Evolutionary conservation across 495 filamentous ascomycete species (phyloP), one percentile per base, ranked within the genome.

Genomic region (Clavariopsis aquatica): DNA sequence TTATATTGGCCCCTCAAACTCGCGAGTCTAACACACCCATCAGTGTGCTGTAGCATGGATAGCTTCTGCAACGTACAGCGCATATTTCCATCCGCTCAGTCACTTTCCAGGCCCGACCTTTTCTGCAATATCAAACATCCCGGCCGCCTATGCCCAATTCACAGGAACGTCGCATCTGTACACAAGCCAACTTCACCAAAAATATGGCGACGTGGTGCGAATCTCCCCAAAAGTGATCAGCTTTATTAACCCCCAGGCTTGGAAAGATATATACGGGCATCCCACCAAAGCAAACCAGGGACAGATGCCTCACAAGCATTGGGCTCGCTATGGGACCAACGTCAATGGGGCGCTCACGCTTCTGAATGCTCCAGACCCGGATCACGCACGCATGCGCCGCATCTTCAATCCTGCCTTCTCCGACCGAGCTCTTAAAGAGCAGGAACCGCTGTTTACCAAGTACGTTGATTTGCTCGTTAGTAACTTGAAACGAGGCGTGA

Each of bases 261-360:
- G 80, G 76, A 80, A 80, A 19, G 83, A 86, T 59, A 84, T 89
- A 52, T 82, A 87, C 61, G 82, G 81, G 15, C 71, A 75, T 65
- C 72, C 66, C 12, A 69, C 75, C 23, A 72, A 73, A 13, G 45
- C 43, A 9, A 46, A 19, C 17, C 17, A 28, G 1, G 58, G 60
- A 2, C 71, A 68, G 17, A 63, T 75, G 20, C 71, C 79, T 38
- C 34, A 57, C 24, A 81, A 79, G 46, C 70, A 81, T 23, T 73
- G 75, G 0, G 66, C 74, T 1, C 75, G 71, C 65, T 77, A 72
- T 64, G 69, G 46, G 56, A 70, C 8, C 55, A 45, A 20, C 23
- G 24, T 51, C 22, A 62, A 69, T 38, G 64, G 66, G 27, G 15
- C 65, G 8, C 65, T 60, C 5, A 69, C 28, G 36, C 59, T 65